A percentile compares a stretch with the other conserved stretches of the same genome.
These are phyloP conservation scores for Urochloa ruziziensis DNA, from an alignment of 176 grass and related monocot genomes.

Conservation along the genomic window DNA sequence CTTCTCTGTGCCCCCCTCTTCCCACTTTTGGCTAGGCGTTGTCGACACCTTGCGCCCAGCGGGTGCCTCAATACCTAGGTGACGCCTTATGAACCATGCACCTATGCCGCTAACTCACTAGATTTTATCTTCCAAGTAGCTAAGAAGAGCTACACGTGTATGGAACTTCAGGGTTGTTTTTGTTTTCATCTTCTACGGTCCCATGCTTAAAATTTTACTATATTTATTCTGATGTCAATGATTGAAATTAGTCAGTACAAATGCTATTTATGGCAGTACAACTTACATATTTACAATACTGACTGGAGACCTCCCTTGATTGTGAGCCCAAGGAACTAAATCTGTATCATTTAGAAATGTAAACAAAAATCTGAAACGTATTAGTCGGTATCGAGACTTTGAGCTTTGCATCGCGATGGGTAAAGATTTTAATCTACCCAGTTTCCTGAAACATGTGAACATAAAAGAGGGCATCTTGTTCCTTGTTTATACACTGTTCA, in stretches of 20 bases:
- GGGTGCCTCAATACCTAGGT: not conserved
- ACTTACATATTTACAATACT: not conserved
- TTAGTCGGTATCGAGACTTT: not conserved
- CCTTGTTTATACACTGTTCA: not conserved
- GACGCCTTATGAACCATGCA: not conserved
- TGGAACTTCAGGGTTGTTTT: not conserved
- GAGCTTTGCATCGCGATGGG: not conserved
- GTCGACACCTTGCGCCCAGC: too few species aligned
- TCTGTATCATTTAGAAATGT: not conserved
- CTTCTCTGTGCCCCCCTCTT: not conserved
- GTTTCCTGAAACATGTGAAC: not conserved
- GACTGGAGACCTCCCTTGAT: not conserved
- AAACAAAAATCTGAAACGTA: not conserved
- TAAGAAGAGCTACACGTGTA: not conserved
- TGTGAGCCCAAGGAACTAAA: not conserved
- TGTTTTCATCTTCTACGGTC: not conserved
- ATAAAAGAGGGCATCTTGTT: not conserved
- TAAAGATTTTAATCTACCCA: not conserved
- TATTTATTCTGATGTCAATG: not conserved
- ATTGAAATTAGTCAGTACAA: not conserved
- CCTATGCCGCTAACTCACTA: not conserved
- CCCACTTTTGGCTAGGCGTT: too few species aligned
- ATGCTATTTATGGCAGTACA: not conserved
- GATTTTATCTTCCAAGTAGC: slow-evolving; percentile 8
- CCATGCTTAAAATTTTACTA: not conserved